Evolutionary conservation across 2,329 filamentous ascomycete genomes (phyloP).

Genomic region (Beauveria rudraprayagi): DNA sequence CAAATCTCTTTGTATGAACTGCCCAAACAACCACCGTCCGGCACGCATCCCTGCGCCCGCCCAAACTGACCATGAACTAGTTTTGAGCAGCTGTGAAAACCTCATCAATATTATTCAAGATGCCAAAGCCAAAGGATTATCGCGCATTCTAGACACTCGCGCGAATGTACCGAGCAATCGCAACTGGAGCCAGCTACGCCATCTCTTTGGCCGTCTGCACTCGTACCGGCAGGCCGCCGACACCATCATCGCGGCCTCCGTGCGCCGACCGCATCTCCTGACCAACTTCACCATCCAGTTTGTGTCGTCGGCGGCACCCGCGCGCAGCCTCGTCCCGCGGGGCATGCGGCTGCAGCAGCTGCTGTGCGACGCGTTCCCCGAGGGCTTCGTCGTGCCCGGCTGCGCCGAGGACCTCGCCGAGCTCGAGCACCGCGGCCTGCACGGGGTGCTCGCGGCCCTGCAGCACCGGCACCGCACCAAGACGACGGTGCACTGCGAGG

Average conservation of each 20-base stretch:
- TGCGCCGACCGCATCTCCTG: conserved; percentile 18
- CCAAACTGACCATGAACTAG: neutral
- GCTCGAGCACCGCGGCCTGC: conserved; percentile 10
- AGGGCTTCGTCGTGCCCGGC: neutral
- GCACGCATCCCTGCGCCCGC: neutral
- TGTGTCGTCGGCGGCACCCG: neutral
- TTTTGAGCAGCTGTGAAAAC: neutral
- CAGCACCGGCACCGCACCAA: conserved; percentile 13
- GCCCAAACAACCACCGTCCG: neutral
- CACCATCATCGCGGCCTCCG: conserved; percentile 9
- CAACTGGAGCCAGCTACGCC: conserved; percentile 15
- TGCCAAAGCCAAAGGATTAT: neutral
- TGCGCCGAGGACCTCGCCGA: neutral
- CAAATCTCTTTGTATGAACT: neutral
- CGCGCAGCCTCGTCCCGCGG: neutral
- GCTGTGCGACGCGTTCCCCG: neutral
- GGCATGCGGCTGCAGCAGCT: neutral
- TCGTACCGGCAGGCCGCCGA: conserved; percentile 18
- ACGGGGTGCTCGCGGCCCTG: neutral
- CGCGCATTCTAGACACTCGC: conserved; percentile 1
- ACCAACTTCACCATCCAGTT: neutral
- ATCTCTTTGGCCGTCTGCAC: conserved; percentile 19
- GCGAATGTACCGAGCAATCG: conserved; percentile 9
- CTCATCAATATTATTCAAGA: neutral
- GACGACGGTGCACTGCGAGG: conserved; percentile 25